A percentile compares a stretch with the other conserved stretches of the same genome.
These are phyloP conservation scores for Oryza meridionalis DNA, from an alignment of 176 grass and related monocot genomes.

Conservation along the genomic window DNA sequence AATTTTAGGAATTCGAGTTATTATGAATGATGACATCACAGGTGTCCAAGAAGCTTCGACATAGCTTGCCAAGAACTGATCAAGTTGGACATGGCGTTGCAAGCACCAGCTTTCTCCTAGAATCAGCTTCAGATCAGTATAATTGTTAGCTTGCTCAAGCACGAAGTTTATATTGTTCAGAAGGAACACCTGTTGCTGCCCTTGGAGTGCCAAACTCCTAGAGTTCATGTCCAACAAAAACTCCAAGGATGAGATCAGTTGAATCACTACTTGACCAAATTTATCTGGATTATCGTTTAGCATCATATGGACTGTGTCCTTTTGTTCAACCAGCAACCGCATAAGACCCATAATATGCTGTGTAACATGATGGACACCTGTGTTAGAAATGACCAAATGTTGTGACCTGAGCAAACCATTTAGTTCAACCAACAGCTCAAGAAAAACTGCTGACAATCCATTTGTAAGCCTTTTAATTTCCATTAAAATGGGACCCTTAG, in stretches of 20 bases:
- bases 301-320: constrained; percentile 10
- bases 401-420: not conserved
- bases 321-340: not conserved
- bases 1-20: not conserved
- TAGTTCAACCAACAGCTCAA: not conserved
- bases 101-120: constrained; percentile 16
- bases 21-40: not conserved
- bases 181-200: constrained; percentile 21
- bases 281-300: not conserved
- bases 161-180: constrained; percentile 27
- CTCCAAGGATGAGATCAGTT: constrained; percentile 8
- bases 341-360: not conserved
- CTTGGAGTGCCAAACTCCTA: not conserved
- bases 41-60: constrained; percentile 21
- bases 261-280: not conserved
- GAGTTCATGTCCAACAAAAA: not conserved
- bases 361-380: constrained; percentile 14
- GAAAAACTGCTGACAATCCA: not conserved
- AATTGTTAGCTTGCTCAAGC: not conserved
- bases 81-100: not conserved
- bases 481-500: not conserved
- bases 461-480: not conserved
- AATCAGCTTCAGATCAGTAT: not conserved
- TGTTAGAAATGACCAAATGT: constrained; percentile 1
- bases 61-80: not conserved